Conservation (phyloP, 2,329 filamentous ascomycete genomes). For the Colletotrichum tamarilloi region DNA sequence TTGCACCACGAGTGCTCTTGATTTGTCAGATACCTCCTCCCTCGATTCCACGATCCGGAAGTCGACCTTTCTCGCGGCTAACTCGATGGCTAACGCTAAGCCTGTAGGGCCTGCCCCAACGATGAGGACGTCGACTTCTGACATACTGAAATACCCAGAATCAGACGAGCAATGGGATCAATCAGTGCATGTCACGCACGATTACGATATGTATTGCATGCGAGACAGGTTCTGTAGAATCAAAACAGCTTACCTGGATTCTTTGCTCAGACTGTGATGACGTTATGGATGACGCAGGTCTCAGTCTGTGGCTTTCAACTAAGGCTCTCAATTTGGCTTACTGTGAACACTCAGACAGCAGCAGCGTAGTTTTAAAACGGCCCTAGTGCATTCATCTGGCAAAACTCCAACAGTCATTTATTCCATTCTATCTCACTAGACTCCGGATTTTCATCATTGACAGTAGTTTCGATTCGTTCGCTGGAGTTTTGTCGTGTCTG, state of each 20-base stretch:
- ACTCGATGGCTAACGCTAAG: slow-evolving; percentile 46
- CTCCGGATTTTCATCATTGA: too few species aligned
- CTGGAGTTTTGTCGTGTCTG: too few species aligned
- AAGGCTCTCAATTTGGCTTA: background rate
- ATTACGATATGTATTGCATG: too few species aligned
- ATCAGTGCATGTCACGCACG: background rate
- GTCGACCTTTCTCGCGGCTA: slow-evolving; percentile 42
- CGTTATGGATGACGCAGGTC: background rate
- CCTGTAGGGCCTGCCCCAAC: slow-evolving; percentile 50
- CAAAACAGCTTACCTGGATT: background rate
- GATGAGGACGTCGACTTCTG: slow-evolving; percentile 43
- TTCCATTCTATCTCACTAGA: too few species aligned
- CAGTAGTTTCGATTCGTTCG: too few species aligned
- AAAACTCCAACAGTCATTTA: too few species aligned
- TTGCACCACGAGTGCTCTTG: slow-evolving; percentile 58
- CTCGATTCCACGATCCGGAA: slow-evolving; percentile 52
- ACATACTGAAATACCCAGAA: background rate
- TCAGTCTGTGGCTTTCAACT: background rate
- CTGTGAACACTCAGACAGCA: background rate
- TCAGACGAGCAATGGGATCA: background rate
- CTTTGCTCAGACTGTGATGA: background rate
- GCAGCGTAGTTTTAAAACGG: background rate
- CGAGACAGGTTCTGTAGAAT: too few species aligned
- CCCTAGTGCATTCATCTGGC: too few species aligned
- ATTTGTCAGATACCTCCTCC: slow-evolving; percentile 47